Percentiles rank a stretch among this genome's conserved stretches.
These are phyloP conservation scores for Globisporangium splendens DNA, from an alignment of 352 stramenopile genomes.

Conservation along the genomic window DNA sequence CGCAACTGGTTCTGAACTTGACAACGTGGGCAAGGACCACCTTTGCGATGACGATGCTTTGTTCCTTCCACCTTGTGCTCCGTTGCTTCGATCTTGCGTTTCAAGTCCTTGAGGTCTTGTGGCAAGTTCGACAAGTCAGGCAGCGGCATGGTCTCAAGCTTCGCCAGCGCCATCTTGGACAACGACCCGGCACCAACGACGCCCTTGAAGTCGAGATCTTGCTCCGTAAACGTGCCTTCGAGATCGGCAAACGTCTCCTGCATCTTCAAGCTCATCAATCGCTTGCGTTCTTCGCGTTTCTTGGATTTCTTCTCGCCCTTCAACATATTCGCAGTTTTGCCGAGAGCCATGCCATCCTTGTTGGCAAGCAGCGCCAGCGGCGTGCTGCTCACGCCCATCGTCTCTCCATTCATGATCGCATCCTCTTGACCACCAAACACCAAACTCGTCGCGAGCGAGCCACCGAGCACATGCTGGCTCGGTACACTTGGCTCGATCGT, in stretches of 20 bases:
- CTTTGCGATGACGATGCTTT: conserved; percentile 85
- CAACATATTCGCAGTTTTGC: neutral
- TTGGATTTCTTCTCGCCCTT: conserved; percentile 63
- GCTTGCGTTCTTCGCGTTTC: conserved; percentile 62
- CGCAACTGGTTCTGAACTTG: conserved; percentile 83
- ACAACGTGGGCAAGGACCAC: conserved; percentile 71
- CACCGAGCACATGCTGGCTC: conserved; percentile 24
- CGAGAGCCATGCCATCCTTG: conserved; percentile 18
- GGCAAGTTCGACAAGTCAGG: conserved; percentile 73
- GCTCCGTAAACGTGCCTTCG: conserved; percentile 62
- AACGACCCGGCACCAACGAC: conserved; percentile 39
- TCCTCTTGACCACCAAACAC: conserved; percentile 42
- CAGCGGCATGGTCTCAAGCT: conserved; percentile 66
- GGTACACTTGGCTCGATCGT: conserved; percentile 11
- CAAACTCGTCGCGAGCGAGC: conserved; percentile 53
- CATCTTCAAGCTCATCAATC: conserved; percentile 61
- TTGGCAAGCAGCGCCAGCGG: conserved; percentile 30
- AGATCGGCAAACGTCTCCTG: conserved; percentile 64
- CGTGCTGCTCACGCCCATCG: conserved; percentile 5
- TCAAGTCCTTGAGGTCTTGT: conserved; percentile 77
- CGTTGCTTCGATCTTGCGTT: conserved; percentile 82
- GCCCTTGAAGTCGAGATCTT: conserved; percentile 64
- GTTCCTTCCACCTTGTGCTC: conserved; percentile 84
- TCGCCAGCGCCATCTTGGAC: conserved; percentile 63
- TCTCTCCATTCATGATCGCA: conserved; percentile 1